Base-by-base conservation (phyloP, 257 asterid species). In the Coffea canephora region DNA sequence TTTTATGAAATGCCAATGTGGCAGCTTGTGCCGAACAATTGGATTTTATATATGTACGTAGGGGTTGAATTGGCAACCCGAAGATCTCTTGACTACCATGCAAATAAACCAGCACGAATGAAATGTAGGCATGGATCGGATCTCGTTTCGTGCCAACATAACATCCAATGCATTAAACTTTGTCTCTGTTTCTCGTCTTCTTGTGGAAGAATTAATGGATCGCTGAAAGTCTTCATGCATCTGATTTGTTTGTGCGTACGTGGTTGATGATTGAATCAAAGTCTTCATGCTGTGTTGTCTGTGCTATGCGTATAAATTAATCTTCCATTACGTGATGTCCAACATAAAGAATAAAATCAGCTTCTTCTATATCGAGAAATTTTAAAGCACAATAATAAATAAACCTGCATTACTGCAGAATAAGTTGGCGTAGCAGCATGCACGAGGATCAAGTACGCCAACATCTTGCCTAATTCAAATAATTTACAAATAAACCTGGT, bases 401-500 rank as follows among this genome's bases (percentile, higher is more conserved):
- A 48, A 36, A 49, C 62, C 31, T n/a, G 43, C 49, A 52, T 65
- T 77, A 78, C 74, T 83, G 78, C 83, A 81, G 87, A 86, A 83
- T 78, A 83, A 75, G 77, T 81, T 86, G 46, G 15, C 75, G 46
- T 50, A 73, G 43, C 5, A 39, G 77, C 62, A 46, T 31, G 59
- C 65, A 49, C 46, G 80, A 75, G 55, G 75, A 64, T 46, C 78
- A 78, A 79, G 76, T 36, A 43, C 61, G 73, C 80, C 31, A 41
- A 68, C 55, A 39, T 55, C 57, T 61, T 73, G 52, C 76, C 71
- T 61, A 70, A 71, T 45, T 46, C 84, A 55, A 39, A 64, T 61
- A 39, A 71, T 59, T 41, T 64, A 85, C 72, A 74, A 73, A 69
- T 69, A 59, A 62, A 75, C 71, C 69, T 78, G 85, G 69, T 77